phyloP scores from a whole-genome alignment of 257 asterid species.

The Ligustrum vulgare region DNA sequence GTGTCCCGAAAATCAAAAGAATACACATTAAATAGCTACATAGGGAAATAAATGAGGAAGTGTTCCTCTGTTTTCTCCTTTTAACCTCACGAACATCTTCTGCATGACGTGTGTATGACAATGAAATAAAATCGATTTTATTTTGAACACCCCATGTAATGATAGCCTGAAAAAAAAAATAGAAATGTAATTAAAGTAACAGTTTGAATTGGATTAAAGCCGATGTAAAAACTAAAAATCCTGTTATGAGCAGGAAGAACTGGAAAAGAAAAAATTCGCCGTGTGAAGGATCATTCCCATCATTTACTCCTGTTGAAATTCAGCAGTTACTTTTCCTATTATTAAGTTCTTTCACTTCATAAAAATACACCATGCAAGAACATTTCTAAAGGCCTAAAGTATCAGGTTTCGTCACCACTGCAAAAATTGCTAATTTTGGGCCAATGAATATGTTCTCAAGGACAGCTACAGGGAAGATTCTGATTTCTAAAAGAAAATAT shows the following conservation, averaged over 20 bases:
- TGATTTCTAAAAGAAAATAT: neutral
- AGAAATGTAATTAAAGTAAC: neutral
- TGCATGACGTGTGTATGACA: constrained; percentile 82
- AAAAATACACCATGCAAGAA: neutral
- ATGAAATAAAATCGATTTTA: constrained; percentile 77
- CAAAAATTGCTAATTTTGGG: neutral
- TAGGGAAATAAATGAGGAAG: constrained; percentile 3
- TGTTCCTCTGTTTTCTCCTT: neutral
- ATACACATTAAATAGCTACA: neutral
- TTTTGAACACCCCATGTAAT: constrained; percentile 84
- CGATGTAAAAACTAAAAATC: neutral
- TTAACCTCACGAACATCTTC: constrained; percentile 82
- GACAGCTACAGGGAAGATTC: neutral
- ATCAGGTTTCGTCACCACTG: neutral
- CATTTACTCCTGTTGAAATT: neutral
- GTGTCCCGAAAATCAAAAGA: neutral
- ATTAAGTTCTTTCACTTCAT: constrained; percentile 8
- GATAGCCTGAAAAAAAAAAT: constrained; percentile 50
- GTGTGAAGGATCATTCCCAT: neutral
- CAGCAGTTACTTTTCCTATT: neutral
- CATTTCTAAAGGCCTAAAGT: neutral
- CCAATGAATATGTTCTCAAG: neutral
- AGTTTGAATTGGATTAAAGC: neutral
- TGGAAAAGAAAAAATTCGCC: neutral
- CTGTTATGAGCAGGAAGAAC: neutral